Base-by-base conservation (phyloP, 2,329 filamentous ascomycete species). In the Zymoseptoria passerinii region DNA sequence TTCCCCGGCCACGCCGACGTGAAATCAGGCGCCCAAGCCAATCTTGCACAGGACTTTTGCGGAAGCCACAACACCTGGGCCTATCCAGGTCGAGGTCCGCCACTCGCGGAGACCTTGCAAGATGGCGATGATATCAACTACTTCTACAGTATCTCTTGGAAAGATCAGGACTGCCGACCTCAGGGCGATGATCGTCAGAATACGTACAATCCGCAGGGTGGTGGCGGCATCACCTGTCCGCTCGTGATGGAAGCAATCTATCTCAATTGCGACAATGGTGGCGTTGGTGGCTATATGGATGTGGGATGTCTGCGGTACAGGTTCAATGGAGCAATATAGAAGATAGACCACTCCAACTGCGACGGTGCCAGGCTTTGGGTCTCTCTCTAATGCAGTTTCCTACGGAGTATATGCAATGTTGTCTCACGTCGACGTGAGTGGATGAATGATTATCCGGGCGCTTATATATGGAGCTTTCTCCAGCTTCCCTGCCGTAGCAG, bases 1-100 rank as follows among this genome's bases (percentile, higher is more conserved):
- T 57, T 57, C n/a, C 55, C 50, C 8, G 55, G 55, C 28, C 55
- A 57, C 28, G 55, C 50, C 3, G 55, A 57, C 40, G 44, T 57
- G 1, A 28, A 20, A 16, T 18, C 50, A 10, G 18, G 9, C 29
- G 18, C 49, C 16, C n/a, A 23, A n/a, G 18, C 6, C 10, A 57
- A 20, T 4, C 8, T 20, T 4, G 49, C 10, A n/a, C 1, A 9
- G 49, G 49, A 50, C 3, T 57, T 57, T 28, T 57, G 55, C 55
- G 35, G 4, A 9, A 40, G 35, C 35, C 35, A 40, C 9, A 35
- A 52, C 18, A 13, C 5, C 4, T 9, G 52, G 19, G 52, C 51
- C 6, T 49, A 51, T 20, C 16, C 28, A 16, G 35, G 20, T 8
- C 27, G 28, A 16, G 23, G 18, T 13, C 49, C 50, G n/a, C 51